Evolutionary conservation across 2,329 filamentous ascomycete genomes (phyloP).

Genomic region (Calonectria multiphialidica): DNA sequence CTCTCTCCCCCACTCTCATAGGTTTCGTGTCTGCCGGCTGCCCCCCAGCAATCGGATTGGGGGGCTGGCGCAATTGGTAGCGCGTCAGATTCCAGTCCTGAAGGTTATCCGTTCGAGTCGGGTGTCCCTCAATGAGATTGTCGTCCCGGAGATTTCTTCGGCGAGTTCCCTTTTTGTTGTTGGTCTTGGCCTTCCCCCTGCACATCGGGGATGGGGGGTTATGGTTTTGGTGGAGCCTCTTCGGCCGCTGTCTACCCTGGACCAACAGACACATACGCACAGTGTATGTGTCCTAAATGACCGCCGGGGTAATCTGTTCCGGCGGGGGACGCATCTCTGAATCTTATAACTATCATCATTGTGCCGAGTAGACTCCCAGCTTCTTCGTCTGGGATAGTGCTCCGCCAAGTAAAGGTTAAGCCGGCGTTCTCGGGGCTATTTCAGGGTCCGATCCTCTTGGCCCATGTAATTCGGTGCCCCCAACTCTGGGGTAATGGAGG

Average conservation of each 20-base stretch:
- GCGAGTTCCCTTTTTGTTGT: not conserved
- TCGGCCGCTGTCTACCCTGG: not conserved
- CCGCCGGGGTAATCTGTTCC: not conserved
- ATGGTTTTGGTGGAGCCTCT: not conserved
- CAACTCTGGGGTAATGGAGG: not conserved
- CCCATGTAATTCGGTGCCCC: not conserved
- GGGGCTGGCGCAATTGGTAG: slow-evolving; percentile 12
- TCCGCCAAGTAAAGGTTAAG: not conserved
- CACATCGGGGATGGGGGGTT: not conserved
- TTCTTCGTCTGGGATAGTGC: not conserved
- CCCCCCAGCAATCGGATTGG: slow-evolving; percentile 4
- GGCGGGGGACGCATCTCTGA: not conserved
- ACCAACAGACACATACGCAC: not conserved
- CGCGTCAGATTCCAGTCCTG: slow-evolving; percentile 15
- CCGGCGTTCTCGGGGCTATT: not conserved
- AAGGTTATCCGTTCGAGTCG: slow-evolving; percentile 19
- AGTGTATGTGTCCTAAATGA: not conserved
- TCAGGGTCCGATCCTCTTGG: not conserved
- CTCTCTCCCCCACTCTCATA: not conserved
- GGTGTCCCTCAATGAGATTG: slow-evolving; percentile 15
- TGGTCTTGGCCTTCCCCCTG: not conserved
- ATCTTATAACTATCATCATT: not conserved
- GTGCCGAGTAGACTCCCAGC: not conserved
- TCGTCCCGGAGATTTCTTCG: not conserved
- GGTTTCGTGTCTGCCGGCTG: not conserved